Evolutionary conservation across 805 yeast species (phyloP).

Genomic region (Millerozyma acaciae): DNA sequence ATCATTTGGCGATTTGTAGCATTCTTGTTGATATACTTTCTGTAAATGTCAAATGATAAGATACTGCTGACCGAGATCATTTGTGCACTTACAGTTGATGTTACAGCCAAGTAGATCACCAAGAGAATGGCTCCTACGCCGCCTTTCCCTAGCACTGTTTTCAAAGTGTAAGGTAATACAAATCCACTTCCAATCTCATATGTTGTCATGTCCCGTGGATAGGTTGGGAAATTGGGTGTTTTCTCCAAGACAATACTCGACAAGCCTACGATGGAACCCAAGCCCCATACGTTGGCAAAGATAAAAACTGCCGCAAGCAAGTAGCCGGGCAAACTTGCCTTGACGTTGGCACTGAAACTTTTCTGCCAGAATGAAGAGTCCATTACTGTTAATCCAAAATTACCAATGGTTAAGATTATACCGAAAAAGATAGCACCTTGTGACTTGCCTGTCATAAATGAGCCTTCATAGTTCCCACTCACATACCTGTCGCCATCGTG

Average conservation of each 20-base stretch:
- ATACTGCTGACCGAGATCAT: slow-evolving; percentile 38
- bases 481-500: slow-evolving; percentile 18
- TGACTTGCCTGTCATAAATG: slow-evolving; percentile 34
- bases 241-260: slow-evolving; percentile 26
- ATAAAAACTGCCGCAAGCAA: slow-evolving; percentile 29
- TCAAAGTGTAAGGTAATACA: slow-evolving; percentile 26
- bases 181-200: slow-evolving; percentile 27
- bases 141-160: slow-evolving; percentile 28
- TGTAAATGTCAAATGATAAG: slow-evolving; percentile 45
- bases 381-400: slow-evolving; percentile 34
- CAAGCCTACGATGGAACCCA: slow-evolving; percentile 34
- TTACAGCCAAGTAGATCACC: slow-evolving; percentile 35
- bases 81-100: slow-evolving; percentile 40
- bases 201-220: slow-evolving; percentile 26
- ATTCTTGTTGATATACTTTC: slow-evolving; percentile 38
- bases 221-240: slow-evolving; percentile 25
- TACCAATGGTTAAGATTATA: slow-evolving; percentile 31
- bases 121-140: slow-evolving; percentile 30
- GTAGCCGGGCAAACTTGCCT: slow-evolving; percentile 36
- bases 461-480: slow-evolving; percentile 32
- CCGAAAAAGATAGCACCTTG: slow-evolving; percentile 33
- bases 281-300: slow-evolving; percentile 31
- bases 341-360: slow-evolving; percentile 31
- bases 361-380: slow-evolving; percentile 42
- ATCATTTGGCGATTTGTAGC: slow-evolving; percentile 43